These are phyloP conservation scores for Lentinus polychrous DNA, from an alignment of 1,284 basidiomycete species.

Conservation along the genomic window DNA sequence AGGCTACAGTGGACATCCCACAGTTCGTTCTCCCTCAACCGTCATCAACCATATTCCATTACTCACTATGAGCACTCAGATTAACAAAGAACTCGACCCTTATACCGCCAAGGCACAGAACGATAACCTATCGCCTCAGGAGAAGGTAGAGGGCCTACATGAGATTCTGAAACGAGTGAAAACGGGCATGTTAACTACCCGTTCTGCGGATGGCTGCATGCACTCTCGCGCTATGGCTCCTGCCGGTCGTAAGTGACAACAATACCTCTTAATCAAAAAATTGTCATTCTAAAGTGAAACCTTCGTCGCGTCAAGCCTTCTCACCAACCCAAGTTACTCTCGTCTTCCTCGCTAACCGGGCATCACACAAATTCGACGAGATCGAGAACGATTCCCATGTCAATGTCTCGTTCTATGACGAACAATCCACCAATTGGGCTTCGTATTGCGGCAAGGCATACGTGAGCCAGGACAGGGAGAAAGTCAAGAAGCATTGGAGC, in stretches of 20 bases:
- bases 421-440: constrained; percentile 74
- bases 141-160: constrained; percentile 66
- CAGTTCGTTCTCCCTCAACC: background rate
- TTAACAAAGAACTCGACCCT: constrained; percentile 50
- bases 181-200: constrained; percentile 79
- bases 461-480: constrained; percentile 53
- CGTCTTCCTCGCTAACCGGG: constrained; percentile 74
- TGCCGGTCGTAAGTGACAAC: constrained; percentile 42
- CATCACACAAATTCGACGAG: constrained; percentile 72
- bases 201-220: constrained; percentile 64
- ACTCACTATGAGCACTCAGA: constrained; percentile 2
- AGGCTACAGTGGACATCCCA: background rate
- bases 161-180: constrained; percentile 53
- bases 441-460: constrained; percentile 76
- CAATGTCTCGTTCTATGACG: constrained; percentile 77
- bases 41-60: background rate
- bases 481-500: constrained; percentile 70
- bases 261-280: background rate
- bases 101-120: constrained; percentile 57
- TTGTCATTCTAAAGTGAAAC: constrained; percentile 1
- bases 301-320: constrained; percentile 37
- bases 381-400: constrained; percentile 70
- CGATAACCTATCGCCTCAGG: constrained; percentile 43
- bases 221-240: constrained; percentile 86
- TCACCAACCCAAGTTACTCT: constrained; percentile 45